Base-by-base conservation (phyloP, 345 rosid genomes). In the Toxicodendron radicans region DNA sequence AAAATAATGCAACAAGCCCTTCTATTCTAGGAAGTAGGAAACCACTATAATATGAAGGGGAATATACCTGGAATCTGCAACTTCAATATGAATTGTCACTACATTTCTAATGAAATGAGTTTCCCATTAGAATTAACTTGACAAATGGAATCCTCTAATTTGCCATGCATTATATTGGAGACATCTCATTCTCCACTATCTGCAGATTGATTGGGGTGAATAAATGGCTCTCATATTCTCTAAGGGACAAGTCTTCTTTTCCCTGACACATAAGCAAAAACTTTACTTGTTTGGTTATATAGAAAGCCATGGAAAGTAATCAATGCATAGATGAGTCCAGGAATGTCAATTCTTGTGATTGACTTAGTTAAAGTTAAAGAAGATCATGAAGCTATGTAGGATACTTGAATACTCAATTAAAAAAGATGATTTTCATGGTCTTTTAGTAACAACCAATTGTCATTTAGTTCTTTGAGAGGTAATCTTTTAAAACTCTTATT, bases 151-250 rank as follows among this genome's bases (percentile, higher is more conserved):
- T 58, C 54, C 56, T 77, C 69, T 73, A 38, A 77, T 74, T 73
- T 61, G 77, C 75, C 72, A 62, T 20, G 5, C 30, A 33, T 56
- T 41, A 43, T 72, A 75, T 52, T 75, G 86, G 80, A 70, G 67
- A 66, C 78, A 75, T 13, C 51, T 73, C 86, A 79, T 48, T 68
- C 49, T 77, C 85, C 89, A 85, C 83, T 77, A 73, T 27, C 56
- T 48, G 17, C 61, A 57, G 66, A 79, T 49, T 38, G 43, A 38
- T 57, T 49, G 57, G 43, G 75, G 58, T n/a, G 12, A 73, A 18
- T 41, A 12, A 64, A 24, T 53, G 68, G 67, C 84, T 73, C 70
- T 82, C 33, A 18, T 7, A 16, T 41, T 38, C 59, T 20, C 71
- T 79, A 76, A 72, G 76, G 77, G 84, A 32, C 77, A 38, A 38